phyloP scores from a whole-genome alignment of 192 early-diverging fungal genomes.

The Endogone sp. region DNA sequence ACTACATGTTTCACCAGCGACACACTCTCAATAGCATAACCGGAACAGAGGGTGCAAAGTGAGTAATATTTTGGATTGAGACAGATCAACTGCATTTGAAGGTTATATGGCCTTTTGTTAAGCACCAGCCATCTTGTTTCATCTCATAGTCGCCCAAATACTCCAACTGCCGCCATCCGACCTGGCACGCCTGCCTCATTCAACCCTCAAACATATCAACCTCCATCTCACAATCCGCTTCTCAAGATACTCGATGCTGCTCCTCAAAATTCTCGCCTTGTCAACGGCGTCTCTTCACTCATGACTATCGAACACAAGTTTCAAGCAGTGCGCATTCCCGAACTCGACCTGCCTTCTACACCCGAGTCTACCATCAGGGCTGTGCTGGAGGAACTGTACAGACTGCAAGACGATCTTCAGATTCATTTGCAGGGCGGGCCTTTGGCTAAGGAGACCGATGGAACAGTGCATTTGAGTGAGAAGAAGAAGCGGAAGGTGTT shows the following conservation, averaged over 20 bases:
- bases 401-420: constrained; percentile 52
- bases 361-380: constrained; percentile 50
- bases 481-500: constrained; percentile 40
- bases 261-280: constrained; percentile 22
- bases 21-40: constrained; percentile 20
- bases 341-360: constrained; percentile 49
- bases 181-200: background rate
- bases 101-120: background rate
- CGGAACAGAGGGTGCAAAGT: background rate
- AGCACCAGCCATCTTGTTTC: no score
- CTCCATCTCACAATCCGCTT: constrained; percentile 16
- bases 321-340: constrained; percentile 47
- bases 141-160: background rate
- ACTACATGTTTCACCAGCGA: constrained; percentile 31
- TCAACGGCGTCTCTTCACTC: constrained; percentile 55
- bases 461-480: constrained; percentile 11
- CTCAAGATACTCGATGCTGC: constrained; percentile 14
- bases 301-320: constrained; percentile 48
- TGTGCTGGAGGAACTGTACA: constrained; percentile 44
- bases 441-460: constrained; percentile 17
- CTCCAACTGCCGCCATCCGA: background rate
- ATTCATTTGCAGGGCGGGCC: constrained; percentile 61
- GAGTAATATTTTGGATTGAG: background rate
- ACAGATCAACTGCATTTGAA: no score
- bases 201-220: background rate